phyloP scores from a whole-genome alignment of 2,329 filamentous ascomycete species.

The Aspergillus unguis region DNA sequence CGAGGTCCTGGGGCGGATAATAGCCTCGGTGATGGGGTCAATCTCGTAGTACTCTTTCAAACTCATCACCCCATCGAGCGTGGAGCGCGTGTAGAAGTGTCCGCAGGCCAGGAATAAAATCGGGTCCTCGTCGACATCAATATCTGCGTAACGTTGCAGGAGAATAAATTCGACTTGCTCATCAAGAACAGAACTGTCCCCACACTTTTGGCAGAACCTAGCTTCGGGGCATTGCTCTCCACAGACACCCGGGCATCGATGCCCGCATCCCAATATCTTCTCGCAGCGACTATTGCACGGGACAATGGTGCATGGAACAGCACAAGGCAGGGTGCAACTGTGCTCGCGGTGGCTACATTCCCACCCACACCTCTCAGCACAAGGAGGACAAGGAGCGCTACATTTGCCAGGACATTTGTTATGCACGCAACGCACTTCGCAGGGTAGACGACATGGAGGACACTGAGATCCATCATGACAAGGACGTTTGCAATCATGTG shows the following conservation, averaged over 20 bases:
- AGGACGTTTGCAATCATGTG: not conserved
- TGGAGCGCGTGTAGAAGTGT: slow-evolving; percentile 14
- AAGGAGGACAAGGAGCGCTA: slow-evolving; percentile 16
- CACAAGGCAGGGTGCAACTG: slow-evolving; percentile 16
- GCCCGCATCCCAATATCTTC: slow-evolving; percentile 15
- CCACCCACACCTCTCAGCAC: slow-evolving; percentile 15
- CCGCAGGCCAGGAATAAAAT: slow-evolving; percentile 14
- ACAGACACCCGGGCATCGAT: slow-evolving; percentile 19
- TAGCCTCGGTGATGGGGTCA: not conserved
- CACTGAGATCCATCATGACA: slow-evolving; percentile 3
- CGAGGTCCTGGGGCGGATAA: not conserved
- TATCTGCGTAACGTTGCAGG: slow-evolving; percentile 8
- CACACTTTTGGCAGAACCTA: slow-evolving; percentile 9
- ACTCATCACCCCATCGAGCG: slow-evolving; percentile 12
- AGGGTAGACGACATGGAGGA: slow-evolving; percentile 4
- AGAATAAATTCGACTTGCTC: slow-evolving; percentile 7
- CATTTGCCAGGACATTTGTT: slow-evolving; percentile 14
- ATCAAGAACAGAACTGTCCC: not conserved
- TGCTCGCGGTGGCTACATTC: slow-evolving; percentile 12
- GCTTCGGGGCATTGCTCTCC: slow-evolving; percentile 16
- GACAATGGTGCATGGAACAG: slow-evolving; percentile 16
- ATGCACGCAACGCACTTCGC: slow-evolving; percentile 14
- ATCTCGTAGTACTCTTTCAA: slow-evolving; percentile 10
- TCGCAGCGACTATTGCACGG: slow-evolving; percentile 16
- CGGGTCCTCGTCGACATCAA: slow-evolving; percentile 12